phyloP scores from a whole-genome alignment of 78 protist species.

The Emiliania huxleyi region DNA sequence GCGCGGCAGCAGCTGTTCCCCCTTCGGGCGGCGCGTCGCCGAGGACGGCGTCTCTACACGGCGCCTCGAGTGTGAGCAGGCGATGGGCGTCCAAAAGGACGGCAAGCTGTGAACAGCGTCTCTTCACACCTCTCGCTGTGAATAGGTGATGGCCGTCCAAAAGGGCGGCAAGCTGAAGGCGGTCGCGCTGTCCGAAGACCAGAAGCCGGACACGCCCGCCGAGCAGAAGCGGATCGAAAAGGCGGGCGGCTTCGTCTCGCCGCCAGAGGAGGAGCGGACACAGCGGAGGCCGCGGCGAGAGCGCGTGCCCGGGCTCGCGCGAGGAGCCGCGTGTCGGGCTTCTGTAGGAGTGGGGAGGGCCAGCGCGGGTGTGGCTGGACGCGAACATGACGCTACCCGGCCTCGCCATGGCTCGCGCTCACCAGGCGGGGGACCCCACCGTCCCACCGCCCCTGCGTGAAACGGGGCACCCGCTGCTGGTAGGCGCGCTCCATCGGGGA shows the following conservation, averaged over 20 bases:
- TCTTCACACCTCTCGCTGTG: no score
- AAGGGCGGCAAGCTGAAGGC: background rate
- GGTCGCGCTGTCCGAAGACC: background rate
- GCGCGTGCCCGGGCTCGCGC: background rate
- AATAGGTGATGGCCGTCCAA: background rate
- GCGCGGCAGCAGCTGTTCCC: no score
- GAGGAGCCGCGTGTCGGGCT: background rate
- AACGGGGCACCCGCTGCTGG: no score
- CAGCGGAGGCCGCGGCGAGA: no score
- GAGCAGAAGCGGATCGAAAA: slow-evolving; percentile 13
- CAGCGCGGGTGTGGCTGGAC: slow-evolving; percentile 31
- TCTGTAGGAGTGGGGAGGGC: slow-evolving; percentile 6
- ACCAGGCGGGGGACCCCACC: no score
- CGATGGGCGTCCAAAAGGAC: background rate
- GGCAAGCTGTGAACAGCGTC: no score
- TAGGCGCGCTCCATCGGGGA: slow-evolving; percentile 33
- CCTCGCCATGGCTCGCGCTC: slow-evolving; percentile 36
- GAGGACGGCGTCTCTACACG: no score
- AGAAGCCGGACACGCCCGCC: slow-evolving; percentile 32
- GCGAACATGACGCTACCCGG: slow-evolving; percentile 23
- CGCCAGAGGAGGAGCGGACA: slow-evolving; percentile 28
- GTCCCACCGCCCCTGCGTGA: no score
- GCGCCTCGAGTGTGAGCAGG: no score
- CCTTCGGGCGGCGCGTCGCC: no score
- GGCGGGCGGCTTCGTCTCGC: slow-evolving; percentile 16